Base-by-base conservation (phyloP, 805 yeast species). In the Teunomyces tritomae region DNA sequence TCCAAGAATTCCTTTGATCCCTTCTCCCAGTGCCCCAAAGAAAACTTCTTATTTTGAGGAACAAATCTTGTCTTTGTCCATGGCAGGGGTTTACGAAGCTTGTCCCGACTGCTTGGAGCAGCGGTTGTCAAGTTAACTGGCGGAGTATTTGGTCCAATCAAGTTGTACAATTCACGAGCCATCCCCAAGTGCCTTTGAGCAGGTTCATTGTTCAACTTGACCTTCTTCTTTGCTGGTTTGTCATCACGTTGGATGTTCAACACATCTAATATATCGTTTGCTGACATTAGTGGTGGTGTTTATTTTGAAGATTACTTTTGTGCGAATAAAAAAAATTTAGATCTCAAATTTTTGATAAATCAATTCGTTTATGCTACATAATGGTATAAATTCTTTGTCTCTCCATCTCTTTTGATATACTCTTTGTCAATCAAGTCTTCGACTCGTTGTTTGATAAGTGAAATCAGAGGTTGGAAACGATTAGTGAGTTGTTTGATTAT, bases 111-210 rank as follows among this genome's bases (percentile, higher is more conserved):
- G 78, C 48, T 53, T 34, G 56, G 48, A 3, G 56, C 57, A 16
- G 59, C 35, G 17, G 55, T 54, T 3, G 60, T 43, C n/a, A 73
- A 47, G 48, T 53, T 65, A n/a, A 72, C 80, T 0, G 98, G 91
- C 0, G 99, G 97, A 1, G 96, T 83, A 64, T 89, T 89, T 34
- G 94, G 91, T 4, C 99, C 99, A 35, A 94, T 72, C 45, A 95
- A 75, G 54, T 86, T 87, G 65, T 86, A 91, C 46, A 94, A 72
- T 63, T 94, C 99, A 56, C 98, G 78, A 52, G 88, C 91, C 81
- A 92, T 86, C 24, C 96, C 96, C 1, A 83, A 72, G 39, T 75
- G 71, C 42, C 69, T 58, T 3, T 57, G 58, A 7, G 57, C 52
- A 11, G 50, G 45, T 5, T 58, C 67, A 44, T 40, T 43, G 1